Evolutionary conservation across 805 yeast species (phyloP).

Genomic region (Suhomyces canberraensis): DNA sequence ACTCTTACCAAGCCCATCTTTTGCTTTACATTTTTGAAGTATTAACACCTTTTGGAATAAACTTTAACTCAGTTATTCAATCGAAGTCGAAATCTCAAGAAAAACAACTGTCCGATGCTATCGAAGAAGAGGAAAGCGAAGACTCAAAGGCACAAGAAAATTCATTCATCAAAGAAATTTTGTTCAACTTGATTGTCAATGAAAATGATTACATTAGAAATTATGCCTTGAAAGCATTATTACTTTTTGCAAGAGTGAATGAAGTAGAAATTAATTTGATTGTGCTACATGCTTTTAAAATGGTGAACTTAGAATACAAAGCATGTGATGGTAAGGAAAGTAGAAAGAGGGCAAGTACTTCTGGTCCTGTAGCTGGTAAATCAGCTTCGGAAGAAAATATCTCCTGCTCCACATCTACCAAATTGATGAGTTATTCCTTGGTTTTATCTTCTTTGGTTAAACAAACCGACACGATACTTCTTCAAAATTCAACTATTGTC

Average conservation of each 20-base stretch:
- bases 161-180: constrained; percentile 27
- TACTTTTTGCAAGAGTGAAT: constrained; percentile 27
- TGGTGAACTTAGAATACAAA: constrained; percentile 29
- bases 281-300: constrained; percentile 28
- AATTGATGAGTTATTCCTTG: constrained; percentile 32
- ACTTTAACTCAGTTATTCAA: constrained; percentile 22
- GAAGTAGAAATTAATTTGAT: constrained; percentile 35
- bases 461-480: constrained; percentile 30
- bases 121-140: constrained; percentile 19
- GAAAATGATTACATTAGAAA: constrained; percentile 33
- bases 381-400: constrained; percentile 16
- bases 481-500: constrained; percentile 40
- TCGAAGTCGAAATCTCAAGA: constrained; percentile 6
- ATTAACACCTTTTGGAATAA: constrained; percentile 35
- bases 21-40: constrained; percentile 28
- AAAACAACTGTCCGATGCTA: not conserved
- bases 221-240: constrained; percentile 30
- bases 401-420: constrained; percentile 16
- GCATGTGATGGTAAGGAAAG: constrained; percentile 8
- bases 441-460: constrained; percentile 34
- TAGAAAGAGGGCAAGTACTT: constrained; percentile 1
- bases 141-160: constrained; percentile 14
- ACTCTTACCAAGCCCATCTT: constrained; percentile 33
- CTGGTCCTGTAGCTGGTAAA: not conserved
- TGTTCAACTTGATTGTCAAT: constrained; percentile 32